Evolutionary conservation across 768 basidiomycete genomes (phyloP).

Genomic region (Gloeostereum incarnatum): DNA sequence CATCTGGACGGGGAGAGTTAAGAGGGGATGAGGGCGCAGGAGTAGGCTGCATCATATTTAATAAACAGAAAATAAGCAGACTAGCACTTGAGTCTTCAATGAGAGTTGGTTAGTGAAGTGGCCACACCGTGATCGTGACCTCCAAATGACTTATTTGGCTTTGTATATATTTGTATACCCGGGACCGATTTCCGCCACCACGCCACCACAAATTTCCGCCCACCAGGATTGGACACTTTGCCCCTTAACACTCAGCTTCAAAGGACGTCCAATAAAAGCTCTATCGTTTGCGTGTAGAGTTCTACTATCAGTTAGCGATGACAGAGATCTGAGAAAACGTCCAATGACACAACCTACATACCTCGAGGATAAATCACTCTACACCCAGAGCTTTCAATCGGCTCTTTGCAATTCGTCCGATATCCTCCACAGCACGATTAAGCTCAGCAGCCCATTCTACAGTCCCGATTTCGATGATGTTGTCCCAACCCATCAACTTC

Average conservation of each 20-base stretch:
- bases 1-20: conserved; percentile 27
- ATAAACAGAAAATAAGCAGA: neutral
- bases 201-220: too few relatives aligned
- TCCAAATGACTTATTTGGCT: neutral
- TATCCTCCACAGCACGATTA: conserved; percentile 60
- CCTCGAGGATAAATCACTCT: conserved; percentile 17
- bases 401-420: conserved; percentile 71
- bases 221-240: too few relatives aligned
- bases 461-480: conserved; percentile 30
- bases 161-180: too few relatives aligned
- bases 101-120: neutral
- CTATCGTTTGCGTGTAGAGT: too few relatives aligned
- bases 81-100: too few relatives aligned
- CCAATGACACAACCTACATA: conserved; percentile 11
- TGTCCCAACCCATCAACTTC: conserved; percentile 42
- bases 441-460: conserved; percentile 60
- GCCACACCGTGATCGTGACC: neutral
- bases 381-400: conserved; percentile 41
- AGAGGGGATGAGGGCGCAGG: conserved; percentile 57
- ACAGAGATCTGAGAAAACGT: neutral
- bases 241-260: too few relatives aligned
- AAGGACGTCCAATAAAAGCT: too few relatives aligned
- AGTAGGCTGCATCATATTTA: conserved; percentile 46
- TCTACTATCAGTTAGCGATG: neutral
- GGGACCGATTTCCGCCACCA: too few relatives aligned